A percentile compares a stretch with the other conserved stretches of the same genome.
These are phyloP conservation scores for Phyllosticta citrichinensis DNA, from an alignment of 2,329 filamentous ascomycete species.

Conservation along the genomic window DNA sequence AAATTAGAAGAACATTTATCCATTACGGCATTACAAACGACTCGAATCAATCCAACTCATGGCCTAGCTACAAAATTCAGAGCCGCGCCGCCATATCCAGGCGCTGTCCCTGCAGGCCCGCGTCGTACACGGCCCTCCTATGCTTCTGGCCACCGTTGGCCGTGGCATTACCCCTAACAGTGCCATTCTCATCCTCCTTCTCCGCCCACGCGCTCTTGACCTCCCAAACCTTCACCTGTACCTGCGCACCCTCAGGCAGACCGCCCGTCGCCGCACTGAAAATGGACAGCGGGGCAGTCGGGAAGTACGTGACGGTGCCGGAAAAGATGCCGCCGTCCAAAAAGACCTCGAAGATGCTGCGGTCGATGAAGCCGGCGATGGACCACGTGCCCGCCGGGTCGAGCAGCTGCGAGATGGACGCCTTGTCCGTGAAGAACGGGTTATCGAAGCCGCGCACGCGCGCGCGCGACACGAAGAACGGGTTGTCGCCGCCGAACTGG, in stretches of 20 bases:
- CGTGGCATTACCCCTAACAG: slow-evolving; percentile 2
- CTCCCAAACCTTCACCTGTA: slow-evolving; percentile 31
- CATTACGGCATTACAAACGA: too few relatives aligned
- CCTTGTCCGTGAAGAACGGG: slow-evolving; percentile 47
- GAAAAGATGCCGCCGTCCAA: slow-evolving; percentile 41
- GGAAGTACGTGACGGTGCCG: slow-evolving; percentile 44
- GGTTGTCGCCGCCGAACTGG: slow-evolving; percentile 38
- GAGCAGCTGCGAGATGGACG: slow-evolving; percentile 28
- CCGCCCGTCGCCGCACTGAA: slow-evolving; percentile 27
- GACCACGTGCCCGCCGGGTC: slow-evolving; percentile 24
- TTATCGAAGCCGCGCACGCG: slow-evolving; percentile 38
- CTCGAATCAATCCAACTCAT: too few relatives aligned
- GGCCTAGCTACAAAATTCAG: too few relatives aligned
- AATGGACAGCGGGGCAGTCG: slow-evolving; percentile 32
- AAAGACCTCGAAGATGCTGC: slow-evolving; percentile 47
- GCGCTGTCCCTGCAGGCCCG: not conserved
- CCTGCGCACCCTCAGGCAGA: slow-evolving; percentile 26
- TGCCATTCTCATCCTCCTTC: slow-evolving; percentile 13
- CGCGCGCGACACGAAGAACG: slow-evolving; percentile 44
- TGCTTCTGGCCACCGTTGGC: not conserved
- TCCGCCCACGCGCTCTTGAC: slow-evolving; percentile 30
- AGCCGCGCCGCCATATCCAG: too few relatives aligned
- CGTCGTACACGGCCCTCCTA: not conserved
- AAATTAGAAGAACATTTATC: too few relatives aligned
- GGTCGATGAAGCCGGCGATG: slow-evolving; percentile 44